Evolutionary conservation across 305 asterid species (phyloP).

Genomic region (Plantago lanceolata): DNA sequence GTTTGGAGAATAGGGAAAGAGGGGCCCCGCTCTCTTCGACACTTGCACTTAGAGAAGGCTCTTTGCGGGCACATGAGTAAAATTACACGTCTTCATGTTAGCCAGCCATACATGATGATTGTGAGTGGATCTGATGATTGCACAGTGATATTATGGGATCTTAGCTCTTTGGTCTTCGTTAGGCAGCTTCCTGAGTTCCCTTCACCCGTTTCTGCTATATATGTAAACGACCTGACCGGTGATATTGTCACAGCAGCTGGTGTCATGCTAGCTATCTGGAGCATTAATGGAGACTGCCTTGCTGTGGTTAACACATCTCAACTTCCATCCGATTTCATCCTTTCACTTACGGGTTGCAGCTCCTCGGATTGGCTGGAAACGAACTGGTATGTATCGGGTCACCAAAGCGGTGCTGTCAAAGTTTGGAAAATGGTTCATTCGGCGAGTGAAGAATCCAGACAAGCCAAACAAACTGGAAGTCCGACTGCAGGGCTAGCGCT

Average conservation of each 20-base stretch:
- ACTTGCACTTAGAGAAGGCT: constrained; percentile 65
- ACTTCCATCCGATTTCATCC: constrained; percentile 87
- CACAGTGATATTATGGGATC: constrained; percentile 90
- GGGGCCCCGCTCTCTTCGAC: constrained; percentile 68
- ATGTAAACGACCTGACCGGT: constrained; percentile 81
- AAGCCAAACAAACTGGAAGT: constrained; percentile 43
- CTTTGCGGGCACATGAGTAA: constrained; percentile 84
- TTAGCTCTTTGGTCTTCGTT: constrained; percentile 76
- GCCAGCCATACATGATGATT: constrained; percentile 98
- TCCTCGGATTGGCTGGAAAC: constrained; percentile 84
- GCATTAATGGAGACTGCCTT: constrained; percentile 92
- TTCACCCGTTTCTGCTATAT: constrained; percentile 78
- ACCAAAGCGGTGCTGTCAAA: constrained; percentile 96
- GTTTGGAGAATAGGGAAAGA: constrained; percentile 78
- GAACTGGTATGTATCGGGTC: constrained; percentile 91
- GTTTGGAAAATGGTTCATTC: constrained; percentile 94
- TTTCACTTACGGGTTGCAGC: constrained; percentile 65
- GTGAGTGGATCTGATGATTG: constrained; percentile 96
- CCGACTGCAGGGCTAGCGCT: constrained; percentile 58
- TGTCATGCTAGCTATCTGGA: constrained; percentile 90
- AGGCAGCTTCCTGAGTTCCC: constrained; percentile 93
- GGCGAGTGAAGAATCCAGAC: constrained; percentile 53
- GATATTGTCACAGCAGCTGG: constrained; percentile 97
- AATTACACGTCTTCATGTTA: constrained; percentile 78
- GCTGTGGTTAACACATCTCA: constrained; percentile 94